phyloP scores from a whole-genome alignment of 441 rosid species.

The Mallotus repandus region DNA sequence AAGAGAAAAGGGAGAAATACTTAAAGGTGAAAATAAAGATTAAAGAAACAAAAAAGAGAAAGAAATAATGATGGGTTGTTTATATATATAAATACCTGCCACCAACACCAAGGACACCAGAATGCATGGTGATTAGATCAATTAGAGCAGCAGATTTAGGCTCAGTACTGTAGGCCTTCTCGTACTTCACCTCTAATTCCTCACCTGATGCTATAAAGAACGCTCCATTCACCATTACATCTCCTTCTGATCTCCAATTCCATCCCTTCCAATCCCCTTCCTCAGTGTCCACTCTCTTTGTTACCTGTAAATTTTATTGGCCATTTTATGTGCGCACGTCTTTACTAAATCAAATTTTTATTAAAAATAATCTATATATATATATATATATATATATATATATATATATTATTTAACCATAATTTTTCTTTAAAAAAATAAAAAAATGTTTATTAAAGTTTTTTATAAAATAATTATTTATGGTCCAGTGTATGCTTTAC shows the following conservation, averaged over 20 bases:
- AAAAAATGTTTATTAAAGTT: too few relatives aligned
- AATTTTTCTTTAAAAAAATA: too few relatives aligned
- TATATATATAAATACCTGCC: constrained; percentile 56
- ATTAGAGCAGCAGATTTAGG: constrained; percentile 78
- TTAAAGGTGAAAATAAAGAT: background rate
- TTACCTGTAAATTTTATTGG: constrained; percentile 39
- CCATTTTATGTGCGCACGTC: too few relatives aligned
- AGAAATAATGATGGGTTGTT: background rate
- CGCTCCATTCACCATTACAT: constrained; percentile 84
- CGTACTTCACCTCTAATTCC: constrained; percentile 67
- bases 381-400: too few relatives aligned
- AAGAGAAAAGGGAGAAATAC: background rate
- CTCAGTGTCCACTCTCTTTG: constrained; percentile 68
- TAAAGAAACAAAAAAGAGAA: background rate
- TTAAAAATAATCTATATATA: too few relatives aligned
- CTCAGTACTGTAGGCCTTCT: constrained; percentile 84
- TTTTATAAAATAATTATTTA: too few relatives aligned
- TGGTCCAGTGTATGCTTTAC: background rate
- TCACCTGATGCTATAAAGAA: constrained; percentile 80
- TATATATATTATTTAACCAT: too few relatives aligned
- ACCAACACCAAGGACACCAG: constrained; percentile 90
- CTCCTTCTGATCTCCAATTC: constrained; percentile 98
- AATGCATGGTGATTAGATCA: constrained; percentile 61
- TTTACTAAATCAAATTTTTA: too few relatives aligned
- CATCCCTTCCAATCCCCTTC: constrained; percentile 70